These are phyloP conservation scores for Lycium ferocissimum DNA, from an alignment of 257 asterid species.

Conservation along the genomic window DNA sequence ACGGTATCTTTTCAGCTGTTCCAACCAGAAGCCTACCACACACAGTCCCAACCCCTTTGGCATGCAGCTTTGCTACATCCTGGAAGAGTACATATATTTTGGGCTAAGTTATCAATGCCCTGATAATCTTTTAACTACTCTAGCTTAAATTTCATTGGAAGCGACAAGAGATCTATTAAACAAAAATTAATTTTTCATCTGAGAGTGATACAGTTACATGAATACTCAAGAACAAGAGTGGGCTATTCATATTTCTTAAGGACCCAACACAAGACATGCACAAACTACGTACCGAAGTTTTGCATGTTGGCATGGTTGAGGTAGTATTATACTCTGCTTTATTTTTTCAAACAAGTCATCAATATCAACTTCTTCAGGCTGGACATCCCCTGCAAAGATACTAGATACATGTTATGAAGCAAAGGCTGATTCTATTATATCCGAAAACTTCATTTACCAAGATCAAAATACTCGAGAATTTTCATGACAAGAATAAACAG, in stretches of 20 bases:
- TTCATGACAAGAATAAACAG: too few species aligned
- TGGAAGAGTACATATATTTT: not conserved
- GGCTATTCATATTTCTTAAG: too few species aligned
- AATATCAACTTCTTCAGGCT: conserved; percentile 67
- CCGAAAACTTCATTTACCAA: too few species aligned
- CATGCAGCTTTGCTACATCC: conserved; percentile 47
- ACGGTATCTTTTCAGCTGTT: conserved; percentile 88
- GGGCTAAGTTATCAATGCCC: not conserved
- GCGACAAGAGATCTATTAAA: not conserved
- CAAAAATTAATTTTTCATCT: not conserved
- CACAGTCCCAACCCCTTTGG: conserved; percentile 76
- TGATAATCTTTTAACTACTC: not conserved
- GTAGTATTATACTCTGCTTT: conserved; percentile 55
- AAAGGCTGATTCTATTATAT: too few species aligned
- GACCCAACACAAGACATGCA: too few species aligned
- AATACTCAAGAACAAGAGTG: not conserved
- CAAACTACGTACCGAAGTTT: conserved; percentile 65
- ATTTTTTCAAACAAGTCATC: conserved; percentile 58
- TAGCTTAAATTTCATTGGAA: not conserved
- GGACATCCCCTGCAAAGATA: conserved; percentile 52
- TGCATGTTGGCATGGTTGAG: conserved; percentile 60
- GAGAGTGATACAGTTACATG: not conserved
- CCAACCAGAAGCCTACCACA: conserved; percentile 76
- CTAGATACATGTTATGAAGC: too few species aligned
- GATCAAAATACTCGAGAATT: too few species aligned